A percentile compares a stretch with the other conserved stretches of the same genome.
These are phyloP conservation scores for Chaetomiaceae sp. DNA, from an alignment of 2,329 filamentous ascomycete species.

Conservation along the genomic window DNA sequence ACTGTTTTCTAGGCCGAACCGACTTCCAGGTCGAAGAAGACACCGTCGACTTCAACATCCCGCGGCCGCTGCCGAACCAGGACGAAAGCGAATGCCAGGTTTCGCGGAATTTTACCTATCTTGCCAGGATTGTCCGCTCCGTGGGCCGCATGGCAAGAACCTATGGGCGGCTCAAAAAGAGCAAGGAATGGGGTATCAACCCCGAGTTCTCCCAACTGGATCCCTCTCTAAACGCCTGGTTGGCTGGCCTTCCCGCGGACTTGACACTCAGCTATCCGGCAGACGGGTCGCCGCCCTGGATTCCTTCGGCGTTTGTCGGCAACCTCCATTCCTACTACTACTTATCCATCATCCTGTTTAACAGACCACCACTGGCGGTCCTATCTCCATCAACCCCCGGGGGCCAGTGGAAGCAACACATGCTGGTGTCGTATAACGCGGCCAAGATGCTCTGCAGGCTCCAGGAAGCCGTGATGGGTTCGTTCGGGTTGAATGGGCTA, in stretches of 20 bases:
- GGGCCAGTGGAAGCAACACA: slow-evolving; percentile 80
- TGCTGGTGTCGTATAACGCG: slow-evolving; percentile 78
- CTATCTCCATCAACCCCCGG: slow-evolving; percentile 67
- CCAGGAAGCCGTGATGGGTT: slow-evolving; percentile 75
- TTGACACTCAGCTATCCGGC: slow-evolving; percentile 71
- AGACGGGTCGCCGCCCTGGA: slow-evolving; percentile 76
- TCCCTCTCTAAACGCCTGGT: slow-evolving; percentile 70
- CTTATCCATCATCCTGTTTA: slow-evolving; percentile 77
- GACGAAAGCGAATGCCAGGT: slow-evolving; percentile 72
- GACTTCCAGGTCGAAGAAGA: slow-evolving; percentile 73
- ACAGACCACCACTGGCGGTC: slow-evolving; percentile 78
- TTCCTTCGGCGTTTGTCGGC: slow-evolving; percentile 81
- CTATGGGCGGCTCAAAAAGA: slow-evolving; percentile 69
- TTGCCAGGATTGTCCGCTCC: slow-evolving; percentile 71
- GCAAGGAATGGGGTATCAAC: slow-evolving; percentile 78
- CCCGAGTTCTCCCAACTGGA: slow-evolving; percentile 78
- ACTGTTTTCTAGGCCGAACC: slow-evolving; percentile 55
- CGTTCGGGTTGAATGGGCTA: slow-evolving; percentile 73
- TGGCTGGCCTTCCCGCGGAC: slow-evolving; percentile 71
- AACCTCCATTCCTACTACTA: slow-evolving; percentile 90
- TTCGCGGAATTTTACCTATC: slow-evolving; percentile 80
- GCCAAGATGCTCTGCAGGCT: slow-evolving; percentile 81
- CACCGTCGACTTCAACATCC: slow-evolving; percentile 69
- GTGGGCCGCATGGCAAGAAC: slow-evolving; percentile 72
- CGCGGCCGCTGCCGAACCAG: slow-evolving; percentile 58